Conservation (phyloP, 495 filamentous ascomycete species). For the Aspergillus incahuasiensis region DNA sequence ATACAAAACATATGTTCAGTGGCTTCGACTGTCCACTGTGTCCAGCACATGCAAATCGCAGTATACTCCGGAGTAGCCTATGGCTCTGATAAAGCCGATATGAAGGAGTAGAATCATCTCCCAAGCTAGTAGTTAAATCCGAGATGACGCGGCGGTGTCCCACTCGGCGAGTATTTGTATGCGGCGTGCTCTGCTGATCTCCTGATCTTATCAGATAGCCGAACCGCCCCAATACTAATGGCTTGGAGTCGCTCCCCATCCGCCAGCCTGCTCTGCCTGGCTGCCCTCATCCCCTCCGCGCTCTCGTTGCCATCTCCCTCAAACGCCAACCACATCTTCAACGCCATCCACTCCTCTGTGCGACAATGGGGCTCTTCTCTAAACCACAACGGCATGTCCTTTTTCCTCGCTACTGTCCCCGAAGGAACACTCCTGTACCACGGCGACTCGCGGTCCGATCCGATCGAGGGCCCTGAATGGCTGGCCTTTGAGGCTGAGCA, state of each 20-base stretch:
- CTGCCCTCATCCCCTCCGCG: not conserved
- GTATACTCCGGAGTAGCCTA: too few species aligned
- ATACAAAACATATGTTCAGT: too few species aligned
- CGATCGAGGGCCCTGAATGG: constrained; percentile 56
- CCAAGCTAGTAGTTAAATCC: too few species aligned
- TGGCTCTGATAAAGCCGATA: too few species aligned
- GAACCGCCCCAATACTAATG: too few species aligned
- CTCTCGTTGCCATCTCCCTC: not conserved
- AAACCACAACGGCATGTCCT: constrained; percentile 65
- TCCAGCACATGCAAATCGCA: too few species aligned
- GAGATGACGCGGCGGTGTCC: too few species aligned
- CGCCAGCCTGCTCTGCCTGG: constrained; percentile 7
- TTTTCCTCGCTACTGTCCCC: constrained; percentile 56
- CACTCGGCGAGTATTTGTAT: too few species aligned
- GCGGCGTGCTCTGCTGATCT: too few species aligned
- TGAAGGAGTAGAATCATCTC: too few species aligned
- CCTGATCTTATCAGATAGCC: not conserved
- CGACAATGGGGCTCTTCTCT: constrained; percentile 66
- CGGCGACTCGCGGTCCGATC: constrained; percentile 37
- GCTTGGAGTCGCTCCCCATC: too few species aligned
- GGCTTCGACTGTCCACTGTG: too few species aligned
- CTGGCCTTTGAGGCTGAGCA: constrained; percentile 69
- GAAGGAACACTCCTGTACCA: constrained; percentile 59
- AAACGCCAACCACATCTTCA: constrained; percentile 62
- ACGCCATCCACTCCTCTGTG: constrained; percentile 60